Percentiles rank a stretch among this genome's conserved stretches.
Conservation (phyloP, 352 stramenopile species). For the Phytophthora foliorum region DNA sequence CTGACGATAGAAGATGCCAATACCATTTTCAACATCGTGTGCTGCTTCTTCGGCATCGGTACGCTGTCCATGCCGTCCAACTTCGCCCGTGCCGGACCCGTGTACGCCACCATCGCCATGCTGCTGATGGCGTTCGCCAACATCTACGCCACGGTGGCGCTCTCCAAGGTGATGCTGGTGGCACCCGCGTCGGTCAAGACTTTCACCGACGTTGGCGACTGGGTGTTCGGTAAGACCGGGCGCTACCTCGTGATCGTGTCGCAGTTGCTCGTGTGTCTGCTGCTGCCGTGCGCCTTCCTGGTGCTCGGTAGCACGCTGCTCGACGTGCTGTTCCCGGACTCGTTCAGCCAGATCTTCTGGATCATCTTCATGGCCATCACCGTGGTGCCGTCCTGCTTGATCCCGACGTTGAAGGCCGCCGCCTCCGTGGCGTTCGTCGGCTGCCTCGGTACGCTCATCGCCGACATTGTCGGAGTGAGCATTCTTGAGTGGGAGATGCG, state of each 20-base stretch:
- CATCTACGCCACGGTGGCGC: slow-evolving; percentile 47
- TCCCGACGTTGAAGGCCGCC: slow-evolving; percentile 34
- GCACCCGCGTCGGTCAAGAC: slow-evolving; percentile 49
- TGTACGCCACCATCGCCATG: slow-evolving; percentile 47
- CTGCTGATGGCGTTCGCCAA: slow-evolving; percentile 58
- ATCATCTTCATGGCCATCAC: slow-evolving; percentile 44
- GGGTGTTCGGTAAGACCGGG: slow-evolving; percentile 41
- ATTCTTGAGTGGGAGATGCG: slow-evolving; percentile 41
- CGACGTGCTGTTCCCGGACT: slow-evolving; percentile 48
- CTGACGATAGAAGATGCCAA: slow-evolving; percentile 59
- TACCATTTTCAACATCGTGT: slow-evolving; percentile 45
- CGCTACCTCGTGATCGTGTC: slow-evolving; percentile 45
- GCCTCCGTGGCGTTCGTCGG: slow-evolving; percentile 33
- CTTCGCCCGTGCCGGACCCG: slow-evolving; percentile 53
- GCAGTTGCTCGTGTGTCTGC: slow-evolving; percentile 35
- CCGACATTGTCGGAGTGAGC: slow-evolving; percentile 29
- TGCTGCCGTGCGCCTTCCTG: slow-evolving; percentile 46
- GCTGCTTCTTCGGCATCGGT: slow-evolving; percentile 46
- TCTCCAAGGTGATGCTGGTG: slow-evolving; percentile 51
- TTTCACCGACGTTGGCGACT: slow-evolving; percentile 53
- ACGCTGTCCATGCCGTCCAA: slow-evolving; percentile 62
- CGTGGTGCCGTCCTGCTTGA: slow-evolving; percentile 31
- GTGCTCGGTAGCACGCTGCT: slow-evolving; percentile 47
- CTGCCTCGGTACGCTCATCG: slow-evolving; percentile 37
- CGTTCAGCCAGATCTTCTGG: slow-evolving; percentile 42